These are phyloP conservation scores for Heritiera fomes DNA, from an alignment of 345 rosid species.

Conservation along the genomic window DNA sequence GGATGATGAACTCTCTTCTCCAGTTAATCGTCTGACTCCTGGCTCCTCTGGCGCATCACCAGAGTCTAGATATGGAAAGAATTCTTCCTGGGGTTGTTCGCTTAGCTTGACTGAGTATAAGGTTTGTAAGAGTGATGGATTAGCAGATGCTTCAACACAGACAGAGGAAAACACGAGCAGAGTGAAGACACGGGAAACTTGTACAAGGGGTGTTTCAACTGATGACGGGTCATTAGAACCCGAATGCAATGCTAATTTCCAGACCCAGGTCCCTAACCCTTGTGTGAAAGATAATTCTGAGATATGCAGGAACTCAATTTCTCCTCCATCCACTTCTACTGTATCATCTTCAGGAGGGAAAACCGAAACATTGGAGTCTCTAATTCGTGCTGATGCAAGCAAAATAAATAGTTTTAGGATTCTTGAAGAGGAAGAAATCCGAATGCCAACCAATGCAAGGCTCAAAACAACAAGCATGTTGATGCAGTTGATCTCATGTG, in stretches of 20 bases:
- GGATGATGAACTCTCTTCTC: conserved; percentile 86
- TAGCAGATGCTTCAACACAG: conserved; percentile 91
- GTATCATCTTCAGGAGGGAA: conserved; percentile 71
- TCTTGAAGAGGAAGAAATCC: conserved; percentile 78
- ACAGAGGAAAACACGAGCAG: conserved; percentile 64
- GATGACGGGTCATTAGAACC: conserved; percentile 60
- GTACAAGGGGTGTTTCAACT: conserved; percentile 89
- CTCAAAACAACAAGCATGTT: conserved; percentile 74
- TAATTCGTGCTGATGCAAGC: conserved; percentile 84
- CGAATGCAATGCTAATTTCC: conserved; percentile 34
- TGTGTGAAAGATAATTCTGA: conserved; percentile 47
- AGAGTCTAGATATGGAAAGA: conserved; percentile 63
- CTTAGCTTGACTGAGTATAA: conserved; percentile 80
- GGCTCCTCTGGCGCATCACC: conserved; percentile 66
- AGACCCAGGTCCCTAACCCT: conserved; percentile 33
- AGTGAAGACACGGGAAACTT: conserved; percentile 56
- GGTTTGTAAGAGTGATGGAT: conserved; percentile 63
- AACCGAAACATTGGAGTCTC: conserved; percentile 86
- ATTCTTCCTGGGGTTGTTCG: conserved; percentile 64
- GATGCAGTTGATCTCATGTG: conserved; percentile 94
- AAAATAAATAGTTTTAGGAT: conserved; percentile 92
- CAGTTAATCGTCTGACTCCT: conserved; percentile 44
- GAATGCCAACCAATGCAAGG: conserved; percentile 59
- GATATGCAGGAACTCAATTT: conserved; percentile 52
- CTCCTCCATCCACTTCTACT: conserved; percentile 65